These are phyloP conservation scores for Erodium moschatum DNA, from an alignment of 441 rosid genomes.

Conservation along the genomic window DNA sequence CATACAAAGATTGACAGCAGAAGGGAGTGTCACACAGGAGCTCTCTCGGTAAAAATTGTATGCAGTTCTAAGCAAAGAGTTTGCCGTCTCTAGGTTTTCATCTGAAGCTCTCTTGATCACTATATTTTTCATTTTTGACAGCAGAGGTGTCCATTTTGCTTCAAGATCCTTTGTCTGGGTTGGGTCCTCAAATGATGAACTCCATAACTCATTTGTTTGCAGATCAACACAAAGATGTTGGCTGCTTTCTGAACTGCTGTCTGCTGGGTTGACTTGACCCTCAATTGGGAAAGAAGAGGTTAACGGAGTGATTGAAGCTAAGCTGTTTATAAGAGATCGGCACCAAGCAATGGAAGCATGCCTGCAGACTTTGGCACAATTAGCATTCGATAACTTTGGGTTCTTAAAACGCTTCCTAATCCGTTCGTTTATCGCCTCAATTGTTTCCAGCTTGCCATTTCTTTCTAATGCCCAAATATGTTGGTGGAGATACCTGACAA, in stretches of 20 bases:
- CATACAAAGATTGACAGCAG: constrained; percentile 56
- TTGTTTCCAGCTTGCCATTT: constrained; percentile 64
- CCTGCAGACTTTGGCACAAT: constrained; percentile 76
- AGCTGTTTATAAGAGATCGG: constrained; percentile 58
- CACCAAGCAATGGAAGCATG: constrained; percentile 96
- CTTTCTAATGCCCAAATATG: constrained; percentile 55
- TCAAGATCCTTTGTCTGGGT: constrained; percentile 46
- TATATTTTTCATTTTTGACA: constrained; percentile 59
- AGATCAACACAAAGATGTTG: constrained; percentile 69
- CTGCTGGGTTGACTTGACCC: constrained; percentile 32
- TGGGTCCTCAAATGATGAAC: constrained; percentile 53
- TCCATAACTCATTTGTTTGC: constrained; percentile 60
- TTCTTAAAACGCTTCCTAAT: constrained; percentile 88
- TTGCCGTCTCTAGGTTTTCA: constrained; percentile 64
- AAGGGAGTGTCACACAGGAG: constrained; percentile 54
- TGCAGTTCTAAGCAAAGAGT: constrained; percentile 58
- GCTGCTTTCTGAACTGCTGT: constrained; percentile 37
- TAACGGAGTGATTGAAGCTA: constrained; percentile 70
- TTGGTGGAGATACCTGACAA: constrained; percentile 64
- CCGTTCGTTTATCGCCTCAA: constrained; percentile 84
- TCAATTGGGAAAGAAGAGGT: constrained; percentile 41
- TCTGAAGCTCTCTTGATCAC: constrained; percentile 49
- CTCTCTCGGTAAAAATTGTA: constrained; percentile 85
- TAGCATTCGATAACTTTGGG: constrained; percentile 72
- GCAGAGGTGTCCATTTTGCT: constrained; percentile 60